phyloP scores from a whole-genome alignment of 208 protist genomes.

The Crithidia expoeki region DNA sequence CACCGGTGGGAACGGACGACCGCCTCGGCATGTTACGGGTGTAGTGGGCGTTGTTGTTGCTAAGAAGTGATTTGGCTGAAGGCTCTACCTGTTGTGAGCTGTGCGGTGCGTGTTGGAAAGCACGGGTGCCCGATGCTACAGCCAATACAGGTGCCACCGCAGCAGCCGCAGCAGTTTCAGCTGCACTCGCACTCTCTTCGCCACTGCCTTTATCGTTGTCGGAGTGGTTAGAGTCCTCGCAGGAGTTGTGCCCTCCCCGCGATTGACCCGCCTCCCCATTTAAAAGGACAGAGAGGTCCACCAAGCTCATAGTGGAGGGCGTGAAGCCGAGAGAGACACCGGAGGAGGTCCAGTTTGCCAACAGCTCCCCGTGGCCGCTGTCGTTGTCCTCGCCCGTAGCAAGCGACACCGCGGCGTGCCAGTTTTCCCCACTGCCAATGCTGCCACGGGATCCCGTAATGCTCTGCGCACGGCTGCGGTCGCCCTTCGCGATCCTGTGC shows the following conservation, averaged over 20 bases:
- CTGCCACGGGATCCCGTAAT: not conserved
- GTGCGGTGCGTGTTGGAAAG: not conserved
- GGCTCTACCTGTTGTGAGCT: conserved; percentile 2
- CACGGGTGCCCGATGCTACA: not conserved
- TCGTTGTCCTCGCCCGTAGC: too few species aligned
- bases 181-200: not conserved
- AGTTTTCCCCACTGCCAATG: conserved; percentile 9
- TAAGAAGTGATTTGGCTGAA: not conserved
- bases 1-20: conserved; percentile 1
- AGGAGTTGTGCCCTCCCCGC: not conserved
- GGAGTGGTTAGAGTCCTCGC: not conserved
- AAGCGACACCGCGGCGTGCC: conserved; percentile 1
- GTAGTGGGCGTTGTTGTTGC: conserved; percentile 8
- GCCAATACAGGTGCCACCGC: not conserved
- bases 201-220: not conserved
- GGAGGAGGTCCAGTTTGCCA: not conserved
- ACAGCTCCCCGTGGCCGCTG: not conserved
- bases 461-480: not conserved
- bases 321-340: conserved; percentile 7
- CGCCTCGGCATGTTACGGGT: not conserved
- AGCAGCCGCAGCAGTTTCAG: not conserved
- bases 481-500: not conserved
- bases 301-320: conserved; percentile 3
- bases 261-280: conserved; percentile 1
- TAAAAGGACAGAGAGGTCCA: conserved; percentile 6